Evolutionary conservation across 2,329 filamentous ascomycete species (phyloP), one percentile per base, ranked within the genome.

Genomic region (Ophiognomonia clavigignenti-juglandacearum): DNA sequence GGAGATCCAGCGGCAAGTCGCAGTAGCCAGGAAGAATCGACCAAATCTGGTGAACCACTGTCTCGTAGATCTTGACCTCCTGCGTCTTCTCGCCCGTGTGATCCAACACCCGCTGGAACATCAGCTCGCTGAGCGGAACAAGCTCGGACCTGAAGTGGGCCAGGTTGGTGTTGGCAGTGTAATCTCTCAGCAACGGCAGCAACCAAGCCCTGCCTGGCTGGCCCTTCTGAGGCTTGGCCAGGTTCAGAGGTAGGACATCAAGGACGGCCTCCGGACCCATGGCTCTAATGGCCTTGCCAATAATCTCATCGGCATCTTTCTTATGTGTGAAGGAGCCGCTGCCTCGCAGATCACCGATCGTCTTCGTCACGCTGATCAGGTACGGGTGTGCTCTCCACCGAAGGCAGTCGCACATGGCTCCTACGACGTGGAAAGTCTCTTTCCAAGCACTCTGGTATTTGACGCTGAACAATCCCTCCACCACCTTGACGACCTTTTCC

Each of bases 61-160:
- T 97, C 69, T 98, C 92, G 63, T 93, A 98, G 50, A 98, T 95
- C 74, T 98, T 98, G 61, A 93, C 80, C 64, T 97, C 90, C 78
- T 96, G 91, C 0, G 89, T 93, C 74, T 96, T 96, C 61, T 92
- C 87, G 19, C 80, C 72, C 13, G 86, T 88, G 58, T 95, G 86
- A 52, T 95, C 85, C 39, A 96, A 72, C 5, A 97, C 87, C 55
- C 80, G 83, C 63, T 97, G 88, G 64, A 92, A 96, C 74, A 98
- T 87, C 41, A 79, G 70, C 63, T 96, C 87, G 62, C 92, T 97
- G 20, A 98, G 72, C 14, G 93, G 90, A 6, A 96, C 82, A 65
- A 98, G 83, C 59, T 95, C 89, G 3, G 75, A 72, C 56, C 83
- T 85, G 75, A 98, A 98, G 64, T 96, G 90, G 1, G 77, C 75